These are phyloP conservation scores for Syzygium aqueum DNA, from an alignment of 345 rosid genomes.

Conservation along the genomic window DNA sequence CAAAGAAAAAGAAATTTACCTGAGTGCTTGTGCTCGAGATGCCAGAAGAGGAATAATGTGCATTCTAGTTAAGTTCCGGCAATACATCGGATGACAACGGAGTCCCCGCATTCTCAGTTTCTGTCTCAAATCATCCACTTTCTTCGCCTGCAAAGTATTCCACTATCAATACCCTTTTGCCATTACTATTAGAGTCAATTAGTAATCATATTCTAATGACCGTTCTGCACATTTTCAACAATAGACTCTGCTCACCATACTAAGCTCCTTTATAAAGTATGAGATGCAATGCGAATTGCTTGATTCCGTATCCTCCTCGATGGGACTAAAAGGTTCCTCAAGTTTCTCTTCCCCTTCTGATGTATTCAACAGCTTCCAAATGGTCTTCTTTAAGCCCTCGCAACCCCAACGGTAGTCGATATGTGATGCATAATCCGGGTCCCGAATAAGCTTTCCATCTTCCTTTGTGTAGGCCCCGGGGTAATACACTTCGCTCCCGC, in stretches of 20 bases:
- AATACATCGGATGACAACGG: conserved; percentile 95
- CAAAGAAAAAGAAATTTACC: conserved; percentile 24
- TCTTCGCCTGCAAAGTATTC: conserved; percentile 47
- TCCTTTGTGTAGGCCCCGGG: conserved; percentile 56
- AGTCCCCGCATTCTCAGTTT: conserved; percentile 91
- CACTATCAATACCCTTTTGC: background rate
- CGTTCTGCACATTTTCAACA: background rate
- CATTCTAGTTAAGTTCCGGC: conserved; percentile 71
- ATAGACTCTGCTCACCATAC: conserved; percentile 33
- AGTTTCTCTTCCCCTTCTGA: conserved; percentile 41
- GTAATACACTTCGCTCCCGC: conserved; percentile 88
- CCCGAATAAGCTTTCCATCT: conserved; percentile 64
- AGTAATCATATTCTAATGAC: background rate
- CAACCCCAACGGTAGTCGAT: conserved; percentile 88
- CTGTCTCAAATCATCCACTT: conserved; percentile 82
- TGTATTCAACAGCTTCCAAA: conserved; percentile 74
- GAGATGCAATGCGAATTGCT: conserved; percentile 71
- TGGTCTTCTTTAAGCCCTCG: conserved; percentile 83
- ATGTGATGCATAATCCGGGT: conserved; percentile 82
- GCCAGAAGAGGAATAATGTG: conserved; percentile 89
- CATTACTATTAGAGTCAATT: background rate
- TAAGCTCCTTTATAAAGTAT: conserved; percentile 51
- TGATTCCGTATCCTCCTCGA: conserved; percentile 52
- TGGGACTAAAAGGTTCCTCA: conserved; percentile 25
- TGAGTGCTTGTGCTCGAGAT: conserved; percentile 89